A percentile compares a stretch with the other conserved stretches of the same genome.
phyloP scores from a whole-genome alignment of 495 filamentous ascomycete species.

The Sabuloglossum arenarium region DNA sequence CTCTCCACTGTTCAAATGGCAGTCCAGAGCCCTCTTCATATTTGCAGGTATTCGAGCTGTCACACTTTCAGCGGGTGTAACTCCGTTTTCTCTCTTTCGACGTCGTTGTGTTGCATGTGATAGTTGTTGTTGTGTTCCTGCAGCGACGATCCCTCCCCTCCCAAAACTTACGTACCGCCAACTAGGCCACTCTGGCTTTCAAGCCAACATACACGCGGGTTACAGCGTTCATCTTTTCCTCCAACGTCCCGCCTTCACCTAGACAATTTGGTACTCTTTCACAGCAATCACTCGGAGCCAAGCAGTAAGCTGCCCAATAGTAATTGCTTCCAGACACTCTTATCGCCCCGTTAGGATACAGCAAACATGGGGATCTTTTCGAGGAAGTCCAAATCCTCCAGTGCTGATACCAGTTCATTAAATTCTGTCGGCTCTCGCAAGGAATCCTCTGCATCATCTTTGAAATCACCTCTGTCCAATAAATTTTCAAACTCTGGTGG shows the following conservation, averaged over 20 bases:
- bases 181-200: not conserved
- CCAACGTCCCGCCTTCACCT: not conserved
- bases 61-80: not conserved
- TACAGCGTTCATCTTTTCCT: not conserved
- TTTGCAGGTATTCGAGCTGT: too few relatives aligned
- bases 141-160: not conserved
- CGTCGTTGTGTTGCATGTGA: not conserved
- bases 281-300: not conserved
- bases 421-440: not conserved
- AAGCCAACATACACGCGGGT: not conserved
- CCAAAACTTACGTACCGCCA: not conserved
- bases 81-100: not conserved
- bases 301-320: not conserved
- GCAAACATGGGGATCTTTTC: conserved; percentile 6
- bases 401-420: conserved; percentile 2
- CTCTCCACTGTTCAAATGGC: too few relatives aligned
- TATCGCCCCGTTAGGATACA: not conserved
- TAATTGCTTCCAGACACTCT: not conserved
- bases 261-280: not conserved
- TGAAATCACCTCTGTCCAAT: conserved; percentile 2
- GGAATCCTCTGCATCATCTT: not conserved
- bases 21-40: too few relatives aligned
- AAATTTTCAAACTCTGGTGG: not conserved
- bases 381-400: conserved; percentile 3
- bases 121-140: not conserved